These are phyloP conservation scores for Aspergillus bridgeri DNA, from an alignment of 495 filamentous ascomycete species.

Conservation along the genomic window DNA sequence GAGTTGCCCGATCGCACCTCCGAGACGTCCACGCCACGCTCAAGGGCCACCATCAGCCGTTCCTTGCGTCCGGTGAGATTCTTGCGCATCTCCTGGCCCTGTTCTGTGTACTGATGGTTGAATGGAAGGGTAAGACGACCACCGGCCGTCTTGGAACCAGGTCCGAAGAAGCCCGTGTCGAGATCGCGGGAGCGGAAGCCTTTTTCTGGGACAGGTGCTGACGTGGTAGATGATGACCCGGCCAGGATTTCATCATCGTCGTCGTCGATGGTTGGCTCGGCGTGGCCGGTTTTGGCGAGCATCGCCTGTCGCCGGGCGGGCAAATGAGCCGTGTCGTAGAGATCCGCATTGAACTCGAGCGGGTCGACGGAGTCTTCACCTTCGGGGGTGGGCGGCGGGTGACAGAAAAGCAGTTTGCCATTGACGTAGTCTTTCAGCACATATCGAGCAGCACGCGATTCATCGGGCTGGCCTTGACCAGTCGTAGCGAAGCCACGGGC, in stretches of 20 bases:
- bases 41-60: conserved; percentile 76
- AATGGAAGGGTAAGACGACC: conserved; percentile 76
- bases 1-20: conserved; percentile 65
- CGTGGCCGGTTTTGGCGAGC: conserved; percentile 41
- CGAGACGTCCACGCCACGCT: conserved; percentile 78
- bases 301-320: conserved; percentile 64
- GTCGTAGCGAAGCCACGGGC: conserved; percentile 86
- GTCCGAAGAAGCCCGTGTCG: conserved; percentile 84
- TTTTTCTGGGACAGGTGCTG: conserved; percentile 24
- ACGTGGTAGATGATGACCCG: conserved; percentile 19
- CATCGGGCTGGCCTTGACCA: conserved; percentile 86
- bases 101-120: conserved; percentile 79
- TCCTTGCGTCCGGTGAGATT: conserved; percentile 79
- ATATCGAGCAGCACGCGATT: conserved; percentile 84
- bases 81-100: conserved; percentile 64
- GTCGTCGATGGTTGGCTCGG: conserved; percentile 39
- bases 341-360: conserved; percentile 77
- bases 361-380: conserved; percentile 61
- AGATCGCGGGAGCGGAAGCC: conserved; percentile 71
- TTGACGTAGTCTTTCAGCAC: conserved; percentile 97
- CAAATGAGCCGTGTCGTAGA: conserved; percentile 78
- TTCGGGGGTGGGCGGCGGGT: conserved; percentile 65
- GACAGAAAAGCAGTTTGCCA: conserved; percentile 88
- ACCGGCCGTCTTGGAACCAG: conserved; percentile 54
- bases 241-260: conserved; percentile 28